A percentile compares a stretch with the other conserved stretches of the same genome.
Conservation (phyloP, 2,329 filamentous ascomycete genomes). For the Calonectria montana region DNA sequence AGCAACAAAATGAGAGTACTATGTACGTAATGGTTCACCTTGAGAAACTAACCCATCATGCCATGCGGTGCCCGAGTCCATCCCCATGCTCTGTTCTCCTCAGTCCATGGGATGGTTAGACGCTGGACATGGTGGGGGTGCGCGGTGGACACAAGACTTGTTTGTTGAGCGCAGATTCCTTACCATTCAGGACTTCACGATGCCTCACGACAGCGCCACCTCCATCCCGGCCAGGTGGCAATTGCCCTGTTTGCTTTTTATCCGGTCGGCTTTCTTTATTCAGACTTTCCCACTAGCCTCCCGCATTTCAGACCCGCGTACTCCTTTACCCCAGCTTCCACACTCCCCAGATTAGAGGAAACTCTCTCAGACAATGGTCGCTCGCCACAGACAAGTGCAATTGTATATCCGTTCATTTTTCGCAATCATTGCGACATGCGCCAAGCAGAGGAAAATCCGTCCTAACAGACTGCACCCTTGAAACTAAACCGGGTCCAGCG, state of each 20-base stretch:
- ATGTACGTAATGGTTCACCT: constrained; percentile 40
- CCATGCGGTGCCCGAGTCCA: constrained; percentile 33
- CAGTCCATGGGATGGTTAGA: constrained; percentile 31
- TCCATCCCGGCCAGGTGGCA: constrained; percentile 23
- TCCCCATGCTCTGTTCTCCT: constrained; percentile 31
- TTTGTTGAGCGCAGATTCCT: constrained; percentile 30
- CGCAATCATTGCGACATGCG: constrained; percentile 18
- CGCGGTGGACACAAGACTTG: constrained; percentile 19
- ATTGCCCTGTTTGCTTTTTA: constrained; percentile 25
- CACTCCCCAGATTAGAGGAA: constrained; percentile 33
- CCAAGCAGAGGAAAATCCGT: not conserved
- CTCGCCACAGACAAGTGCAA: not conserved
- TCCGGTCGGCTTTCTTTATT: constrained; percentile 27
- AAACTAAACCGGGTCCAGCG: constrained; percentile 23
- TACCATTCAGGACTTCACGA: constrained; percentile 37
- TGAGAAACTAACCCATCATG: constrained; percentile 34
- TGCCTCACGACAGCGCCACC: constrained; percentile 35
- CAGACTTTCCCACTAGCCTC: constrained; percentile 24
- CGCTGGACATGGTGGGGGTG: constrained; percentile 35
- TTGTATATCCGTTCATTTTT: constrained; percentile 24
- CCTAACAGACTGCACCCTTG: not conserved
- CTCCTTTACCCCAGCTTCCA: constrained; percentile 40
- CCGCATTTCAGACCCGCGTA: constrained; percentile 16
- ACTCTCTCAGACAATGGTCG: not conserved
- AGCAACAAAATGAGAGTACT: constrained; percentile 15